Evolutionary conservation across 345 rosid genomes (phyloP).

Genomic region (Crucihimalaya himalaica): DNA sequence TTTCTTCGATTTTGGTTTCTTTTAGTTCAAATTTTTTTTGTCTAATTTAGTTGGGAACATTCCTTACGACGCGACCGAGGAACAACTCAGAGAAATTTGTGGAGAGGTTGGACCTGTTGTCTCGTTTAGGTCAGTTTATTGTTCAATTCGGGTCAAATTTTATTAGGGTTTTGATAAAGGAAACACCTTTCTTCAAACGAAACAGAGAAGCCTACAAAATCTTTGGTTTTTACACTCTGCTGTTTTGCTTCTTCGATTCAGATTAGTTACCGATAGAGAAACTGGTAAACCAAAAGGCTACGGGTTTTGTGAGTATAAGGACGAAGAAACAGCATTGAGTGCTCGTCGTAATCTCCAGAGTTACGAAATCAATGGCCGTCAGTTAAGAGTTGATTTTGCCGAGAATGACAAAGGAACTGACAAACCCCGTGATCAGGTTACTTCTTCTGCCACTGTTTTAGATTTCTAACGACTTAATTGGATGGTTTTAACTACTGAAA

Average conservation of each 20-base stretch:
- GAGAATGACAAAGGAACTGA: slow-evolving; percentile 96
- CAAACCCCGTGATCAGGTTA: slow-evolving; percentile 65
- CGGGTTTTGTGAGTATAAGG: slow-evolving; percentile 98
- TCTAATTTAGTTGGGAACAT: slow-evolving; percentile 83
- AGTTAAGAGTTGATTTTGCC: slow-evolving; percentile 95
- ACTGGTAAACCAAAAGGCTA: slow-evolving; percentile 99
- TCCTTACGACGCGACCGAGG: slow-evolving; percentile 98
- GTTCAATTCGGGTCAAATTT: slow-evolving; percentile 1
- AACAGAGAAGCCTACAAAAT: background rate
- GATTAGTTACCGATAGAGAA: slow-evolving; percentile 93
- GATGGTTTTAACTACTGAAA: background rate
- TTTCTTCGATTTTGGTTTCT: slow-evolving; percentile 5
- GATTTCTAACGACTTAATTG: background rate
- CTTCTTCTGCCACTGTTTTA: too few relatives aligned
- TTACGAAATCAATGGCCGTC: slow-evolving; percentile 92
- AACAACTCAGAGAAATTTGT: slow-evolving; percentile 94
- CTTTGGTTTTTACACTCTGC: background rate
- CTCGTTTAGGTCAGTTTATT: slow-evolving; percentile 79
- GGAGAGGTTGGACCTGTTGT: slow-evolving; percentile 98
- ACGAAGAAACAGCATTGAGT: slow-evolving; percentile 96
- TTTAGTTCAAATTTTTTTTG: background rate
- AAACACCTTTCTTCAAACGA: background rate
- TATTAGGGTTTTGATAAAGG: slow-evolving; percentile 21
- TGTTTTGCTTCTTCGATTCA: slow-evolving; percentile 42
- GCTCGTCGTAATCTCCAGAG: slow-evolving; percentile 99